Conservation (phyloP, 495 filamentous ascomycete genomes). For the Bacidia rubella region DNA sequence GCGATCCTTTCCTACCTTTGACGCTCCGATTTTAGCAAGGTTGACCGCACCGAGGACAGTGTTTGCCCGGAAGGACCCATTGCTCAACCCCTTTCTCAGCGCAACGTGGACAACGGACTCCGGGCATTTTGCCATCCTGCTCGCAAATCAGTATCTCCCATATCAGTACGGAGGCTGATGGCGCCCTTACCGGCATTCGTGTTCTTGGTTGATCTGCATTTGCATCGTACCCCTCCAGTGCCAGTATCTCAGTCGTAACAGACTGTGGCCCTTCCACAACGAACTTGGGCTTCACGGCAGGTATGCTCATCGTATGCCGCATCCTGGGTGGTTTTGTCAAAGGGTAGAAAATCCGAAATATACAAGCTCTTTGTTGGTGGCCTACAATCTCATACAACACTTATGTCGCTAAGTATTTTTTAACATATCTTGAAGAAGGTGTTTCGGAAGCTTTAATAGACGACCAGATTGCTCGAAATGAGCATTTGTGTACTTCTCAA, state of each 20-base stretch:
- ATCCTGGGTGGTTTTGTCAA: neutral
- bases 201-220: neutral
- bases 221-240: neutral
- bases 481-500: neutral
- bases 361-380: neutral
- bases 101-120: slow-evolving; percentile 11
- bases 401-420: neutral
- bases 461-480: neutral
- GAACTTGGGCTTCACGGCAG: no score
- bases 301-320: neutral
- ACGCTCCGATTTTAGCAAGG: slow-evolving; percentile 2
- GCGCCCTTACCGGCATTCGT: neutral
- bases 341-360: neutral
- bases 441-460: neutral
- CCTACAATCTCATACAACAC: neutral
- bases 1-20: neutral
- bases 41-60: slow-evolving; percentile 12
- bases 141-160: neutral
- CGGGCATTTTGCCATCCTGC: slow-evolving; percentile 11
- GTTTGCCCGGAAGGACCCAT: slow-evolving; percentile 14
- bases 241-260: neutral
- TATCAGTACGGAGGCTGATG: neutral
- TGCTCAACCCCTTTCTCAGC: slow-evolving; percentile 11
- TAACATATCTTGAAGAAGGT: neutral
- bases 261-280: no score